phyloP scores from a whole-genome alignment of 495 filamentous ascomycete species.

The Hypoxylon fuscum region DNA sequence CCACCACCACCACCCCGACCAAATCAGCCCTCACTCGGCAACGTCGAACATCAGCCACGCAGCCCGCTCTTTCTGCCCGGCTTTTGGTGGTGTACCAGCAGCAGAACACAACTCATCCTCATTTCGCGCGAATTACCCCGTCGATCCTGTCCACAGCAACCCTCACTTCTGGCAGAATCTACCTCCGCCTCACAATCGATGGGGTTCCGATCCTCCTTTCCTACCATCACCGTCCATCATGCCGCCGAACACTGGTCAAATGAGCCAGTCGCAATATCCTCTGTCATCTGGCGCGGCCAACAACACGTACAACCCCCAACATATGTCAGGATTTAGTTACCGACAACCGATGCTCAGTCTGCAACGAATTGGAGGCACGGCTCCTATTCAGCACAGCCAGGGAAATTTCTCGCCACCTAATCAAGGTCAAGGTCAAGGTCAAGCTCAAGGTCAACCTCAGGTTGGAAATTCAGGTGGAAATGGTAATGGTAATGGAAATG shows the following conservation, averaged over 20 bases:
- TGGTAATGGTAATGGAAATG: slow-evolving; percentile 5
- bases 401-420: slow-evolving; percentile 22
- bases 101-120: slow-evolving; percentile 30
- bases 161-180: slow-evolving; percentile 18
- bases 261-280: slow-evolving; percentile 19
- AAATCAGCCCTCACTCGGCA: slow-evolving; percentile 16
- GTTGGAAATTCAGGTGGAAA: background rate
- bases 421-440: background rate
- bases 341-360: slow-evolving; percentile 28
- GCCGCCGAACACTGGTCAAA: slow-evolving; percentile 22
- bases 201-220: slow-evolving; percentile 7
- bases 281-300: slow-evolving; percentile 4
- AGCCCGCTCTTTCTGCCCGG: slow-evolving; percentile 40
- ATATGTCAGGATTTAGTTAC: slow-evolving; percentile 3
- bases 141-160: slow-evolving; percentile 29
- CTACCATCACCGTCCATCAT: slow-evolving; percentile 15
- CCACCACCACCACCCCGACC: slow-evolving; percentile 27
- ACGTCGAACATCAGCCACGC: slow-evolving; percentile 22
- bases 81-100: slow-evolving; percentile 28
- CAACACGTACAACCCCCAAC: slow-evolving; percentile 19
- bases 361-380: slow-evolving; percentile 37
- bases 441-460: slow-evolving; percentile 19
- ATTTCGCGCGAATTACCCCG: slow-evolving; percentile 23
- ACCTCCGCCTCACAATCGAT: slow-evolving; percentile 27
- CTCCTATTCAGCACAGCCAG: slow-evolving; percentile 37